Base-by-base conservation (phyloP, 2,329 filamentous ascomycete species). In the Diaporthe vexans region DNA sequence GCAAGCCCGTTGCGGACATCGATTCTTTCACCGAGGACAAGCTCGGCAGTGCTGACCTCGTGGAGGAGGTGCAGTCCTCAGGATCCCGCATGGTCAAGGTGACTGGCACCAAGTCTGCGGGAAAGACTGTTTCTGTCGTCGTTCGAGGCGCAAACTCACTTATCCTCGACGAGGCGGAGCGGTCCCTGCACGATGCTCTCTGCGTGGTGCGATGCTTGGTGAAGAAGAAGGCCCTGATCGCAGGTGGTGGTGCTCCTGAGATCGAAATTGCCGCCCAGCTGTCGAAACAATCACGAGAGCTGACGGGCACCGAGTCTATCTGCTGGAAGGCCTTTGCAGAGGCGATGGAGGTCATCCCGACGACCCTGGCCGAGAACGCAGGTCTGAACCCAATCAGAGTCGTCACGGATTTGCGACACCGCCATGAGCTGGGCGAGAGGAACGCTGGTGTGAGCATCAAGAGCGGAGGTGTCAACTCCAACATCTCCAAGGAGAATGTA, bases 261-360 rank as follows among this genome's bases (percentile, higher is more conserved):
- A 97, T 98, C 80, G 95, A 98, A 85, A 96, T 99, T 79, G 94
- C 97, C 29, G 94, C 97, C 72, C 91, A 94, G 81, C 90, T 99
- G 46, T 91, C 93, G 73, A 93, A 94, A 84, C 93, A 94, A 81
- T 91, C 96, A 11, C 94, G 95, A 78, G 92, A 93, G 79, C 88
- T 98, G 75, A 92, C 93, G 0, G 97, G 97, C 75, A 98, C 97
- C 7, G 97, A 99, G 84, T 92, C 95, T 52, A 98, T 98, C 81
- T 99, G 97, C 91, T 99, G 95, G 94, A 98, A 98, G 87, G 96
- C 96, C 0, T 99, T 99, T 81, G 97, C 97, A 1, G 96, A 99
- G 77, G 97, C 97, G 10, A 93, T 99, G 87, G 97, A 99, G 86
- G 94, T 99, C 56, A 94, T 99, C 72, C 97, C 97, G 19, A 98